Evolutionary conservation across 176 grass and related monocot species (phyloP).

Genomic region (Aegilops umbellulata): DNA sequence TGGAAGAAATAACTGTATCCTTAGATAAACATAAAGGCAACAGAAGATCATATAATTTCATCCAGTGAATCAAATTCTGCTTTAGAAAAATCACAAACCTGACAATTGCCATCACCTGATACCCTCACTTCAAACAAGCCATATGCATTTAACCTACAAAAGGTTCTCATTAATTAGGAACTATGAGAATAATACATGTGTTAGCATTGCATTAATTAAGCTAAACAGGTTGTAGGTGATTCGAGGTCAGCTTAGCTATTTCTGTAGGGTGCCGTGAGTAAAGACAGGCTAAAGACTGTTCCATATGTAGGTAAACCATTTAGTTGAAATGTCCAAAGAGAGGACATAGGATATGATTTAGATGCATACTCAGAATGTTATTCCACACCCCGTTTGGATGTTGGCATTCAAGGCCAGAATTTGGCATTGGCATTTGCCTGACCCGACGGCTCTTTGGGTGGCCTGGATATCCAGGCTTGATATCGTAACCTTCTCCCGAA

Average conservation of each 20-base stretch:
- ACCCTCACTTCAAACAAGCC: constrained; percentile 88
- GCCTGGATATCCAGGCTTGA: no score
- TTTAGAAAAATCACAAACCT: constrained; percentile 48
- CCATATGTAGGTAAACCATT: background rate
- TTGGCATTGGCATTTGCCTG: no score
- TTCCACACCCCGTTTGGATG: background rate
- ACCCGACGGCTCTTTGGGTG: no score
- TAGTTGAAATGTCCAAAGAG: background rate
- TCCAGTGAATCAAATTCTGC: constrained; percentile 5
- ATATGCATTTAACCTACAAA: constrained; percentile 84
- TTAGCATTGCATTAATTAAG: constrained; percentile 3
- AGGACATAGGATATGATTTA: background rate
- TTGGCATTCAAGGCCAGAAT: no score
- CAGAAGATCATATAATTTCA: constrained; percentile 9
- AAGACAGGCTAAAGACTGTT: constrained; percentile 22
- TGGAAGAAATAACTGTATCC: constrained; percentile 15
- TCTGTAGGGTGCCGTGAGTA: background rate
- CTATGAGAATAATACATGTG: background rate
- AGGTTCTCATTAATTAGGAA: constrained; percentile 6
- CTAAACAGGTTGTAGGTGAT: constrained; percentile 16
- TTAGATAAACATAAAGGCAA: constrained; percentile 5
- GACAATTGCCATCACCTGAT: constrained; percentile 96
- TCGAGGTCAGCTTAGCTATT: background rate
- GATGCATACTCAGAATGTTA: background rate
- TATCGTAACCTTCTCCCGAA: no score